Evolutionary conservation across 305 asterid species (phyloP), one percentile per base, ranked within the genome.

Genomic region (Lippia alba): DNA sequence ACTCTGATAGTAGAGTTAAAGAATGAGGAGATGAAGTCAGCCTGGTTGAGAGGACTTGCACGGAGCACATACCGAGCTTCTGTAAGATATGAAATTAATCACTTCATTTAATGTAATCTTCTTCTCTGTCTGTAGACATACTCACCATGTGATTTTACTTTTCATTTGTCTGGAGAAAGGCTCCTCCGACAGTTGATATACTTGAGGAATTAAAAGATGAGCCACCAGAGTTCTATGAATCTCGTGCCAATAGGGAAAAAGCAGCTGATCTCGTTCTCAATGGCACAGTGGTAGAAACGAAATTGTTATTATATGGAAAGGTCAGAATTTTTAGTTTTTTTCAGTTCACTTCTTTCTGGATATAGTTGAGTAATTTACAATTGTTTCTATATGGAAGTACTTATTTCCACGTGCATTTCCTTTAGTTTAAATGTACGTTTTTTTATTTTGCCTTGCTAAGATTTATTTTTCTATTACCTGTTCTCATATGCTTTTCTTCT

Each of bases 21-120:
- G 17, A 85, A 80, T 57, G 89, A 94, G 86, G 96, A 87, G 80
- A 91, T 81, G 75, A 94, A 89, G 83, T 77, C 83, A 18, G 66
- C 86, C 64, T 94, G 99, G 99, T 78, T 88, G 79, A 90, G 95
- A 77, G 89, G 79, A 80, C 96, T 94, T 81, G 85, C 84, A 74
- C 96, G 84, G 76, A 84, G 97, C 45, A 94, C 97, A 56, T 94
- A 94, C 84, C 91, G 86, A 82, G 99, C 97, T 81, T 94, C 99
- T 75, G 99, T 94, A 88, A 83, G 97, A 83, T 80, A 61, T 69
- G 72, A 69, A 69, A 60, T 72, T 73, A 46, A 77, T n/a, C 56
- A 34, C 53, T 20, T 61, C 48, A 30, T 57, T 60, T 68, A 45
- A 41, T 74, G 69, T 59, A 46, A 30, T 78, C 63, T 73, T 69